These are phyloP conservation scores for Syzygium grande DNA, from an alignment of 345 rosid genomes.

Conservation along the genomic window DNA sequence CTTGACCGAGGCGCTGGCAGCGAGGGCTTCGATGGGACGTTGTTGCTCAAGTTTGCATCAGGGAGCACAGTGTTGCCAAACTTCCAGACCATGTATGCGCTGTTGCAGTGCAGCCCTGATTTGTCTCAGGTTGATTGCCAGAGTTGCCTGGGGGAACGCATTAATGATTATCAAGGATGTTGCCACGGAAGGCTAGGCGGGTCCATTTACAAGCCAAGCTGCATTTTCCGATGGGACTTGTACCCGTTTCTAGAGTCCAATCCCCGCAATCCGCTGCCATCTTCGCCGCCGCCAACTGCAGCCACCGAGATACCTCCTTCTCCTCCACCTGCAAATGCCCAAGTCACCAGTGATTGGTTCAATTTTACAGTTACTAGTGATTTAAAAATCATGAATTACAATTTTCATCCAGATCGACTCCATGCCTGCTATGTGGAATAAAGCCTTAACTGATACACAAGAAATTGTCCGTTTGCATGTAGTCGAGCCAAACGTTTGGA, in stretches of 20 bases:
- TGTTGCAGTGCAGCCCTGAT: background rate
- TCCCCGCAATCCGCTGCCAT: rapidly evolving
- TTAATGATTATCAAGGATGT: background rate
- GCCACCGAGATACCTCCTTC: background rate
- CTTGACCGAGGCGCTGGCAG: background rate
- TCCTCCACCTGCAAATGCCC: background rate
- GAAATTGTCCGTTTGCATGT: no score
- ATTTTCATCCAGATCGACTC: background rate
- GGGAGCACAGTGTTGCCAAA: background rate
- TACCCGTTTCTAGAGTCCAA: background rate
- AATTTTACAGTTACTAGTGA: background rate
- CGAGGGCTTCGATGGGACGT: background rate
- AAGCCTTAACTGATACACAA: no score
- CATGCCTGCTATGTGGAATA: background rate
- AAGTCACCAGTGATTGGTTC: background rate
- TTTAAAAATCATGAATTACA: background rate
- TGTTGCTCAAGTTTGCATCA: background rate
- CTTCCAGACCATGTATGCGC: background rate
- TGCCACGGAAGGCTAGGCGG: background rate
- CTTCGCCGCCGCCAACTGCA: background rate
- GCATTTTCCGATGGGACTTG: background rate
- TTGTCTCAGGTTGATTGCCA: background rate
- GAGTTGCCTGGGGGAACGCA: background rate
- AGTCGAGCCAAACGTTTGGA: no score
- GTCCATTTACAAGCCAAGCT: background rate